Base-by-base conservation (phyloP, 129 eudicot genomes). In the Apium graveolens region DNA sequence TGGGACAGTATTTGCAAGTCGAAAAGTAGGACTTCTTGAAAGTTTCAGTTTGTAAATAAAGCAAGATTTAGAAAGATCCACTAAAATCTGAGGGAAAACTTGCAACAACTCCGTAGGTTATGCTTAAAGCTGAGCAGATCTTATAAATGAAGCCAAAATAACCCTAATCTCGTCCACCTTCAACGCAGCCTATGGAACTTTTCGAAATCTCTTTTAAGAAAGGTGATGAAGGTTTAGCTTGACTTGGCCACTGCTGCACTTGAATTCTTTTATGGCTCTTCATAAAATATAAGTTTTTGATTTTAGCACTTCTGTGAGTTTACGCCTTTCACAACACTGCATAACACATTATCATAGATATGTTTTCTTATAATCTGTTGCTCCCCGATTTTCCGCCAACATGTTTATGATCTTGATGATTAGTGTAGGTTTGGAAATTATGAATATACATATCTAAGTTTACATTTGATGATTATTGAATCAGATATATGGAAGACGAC, bases 401-500 rank as follows among this genome's bases (percentile, higher is more conserved):
- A 4, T 5, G 3, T 66, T 66, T 16, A 0, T 31, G 41, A 29
- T 11, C 21, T 65, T 65, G 21, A 65, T 26, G 20, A 65, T 21
- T 13, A n/a, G n/a, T 14, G 38, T 13, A 65, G 34, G 38, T 27
- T 65, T 65, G 71, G 9, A 27, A 65, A 65, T 14, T 66, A 66
- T 1, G 39, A 66, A 24, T 3, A 1, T 66, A 66, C 7, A 7
- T 27, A 12, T 66, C 39, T 66, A 31, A 66, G 41, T 66, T 66
- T 66, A 31, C 10, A 27, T 66, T 31, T 66, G 72, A 66, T 31
- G 41, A 66, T 66, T 66, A 66, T 13, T 31, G 72, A 66, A 66
- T 29, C 72, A 66, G 72, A 66, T 66, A 66, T 66, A 32, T 66
- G 72, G 72, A 66, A 31, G 72, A 66, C 39, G 24, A 31, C 24